Percentiles rank a stretch among this genome's conserved stretches.
Conservation (phyloP, 176 grass and related monocot genomes). For the Avena eriantha region DNA sequence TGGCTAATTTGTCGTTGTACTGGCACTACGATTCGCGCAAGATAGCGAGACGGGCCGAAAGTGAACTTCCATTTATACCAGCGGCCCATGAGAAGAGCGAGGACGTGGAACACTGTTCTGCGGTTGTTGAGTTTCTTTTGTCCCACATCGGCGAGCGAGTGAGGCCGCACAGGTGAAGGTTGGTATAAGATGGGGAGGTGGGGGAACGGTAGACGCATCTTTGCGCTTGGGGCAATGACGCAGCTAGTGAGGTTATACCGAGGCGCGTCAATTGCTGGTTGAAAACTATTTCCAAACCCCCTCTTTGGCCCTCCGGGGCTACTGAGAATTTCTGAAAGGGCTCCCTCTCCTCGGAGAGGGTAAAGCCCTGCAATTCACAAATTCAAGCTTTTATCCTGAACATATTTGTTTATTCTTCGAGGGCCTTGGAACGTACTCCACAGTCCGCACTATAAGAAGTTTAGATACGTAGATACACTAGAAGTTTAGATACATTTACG, state of each 20-base stretch:
- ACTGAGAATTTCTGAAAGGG: conserved; percentile 66
- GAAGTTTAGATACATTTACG: no score
- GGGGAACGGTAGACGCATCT: accelerated
- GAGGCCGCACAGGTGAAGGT: neutral
- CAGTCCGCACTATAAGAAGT: no score
- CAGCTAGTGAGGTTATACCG: conserved; percentile 74
- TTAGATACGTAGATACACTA: no score
- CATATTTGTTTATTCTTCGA: no score
- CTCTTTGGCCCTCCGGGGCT: conserved; percentile 54
- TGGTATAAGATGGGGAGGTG: neutral
- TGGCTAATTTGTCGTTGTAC: neutral
- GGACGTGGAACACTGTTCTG: no score
- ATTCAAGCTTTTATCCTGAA: neutral
- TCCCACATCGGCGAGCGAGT: neutral
- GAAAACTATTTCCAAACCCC: conserved; percentile 96
- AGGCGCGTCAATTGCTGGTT: conserved; percentile 97
- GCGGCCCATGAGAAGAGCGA: neutral
- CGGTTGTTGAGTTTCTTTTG: neutral
- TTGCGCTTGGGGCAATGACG: conserved; percentile 99
- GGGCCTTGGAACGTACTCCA: no score
- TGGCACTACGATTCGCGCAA: neutral
- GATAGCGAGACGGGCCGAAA: neutral
- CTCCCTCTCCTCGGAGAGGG: neutral
- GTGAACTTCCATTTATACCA: neutral
- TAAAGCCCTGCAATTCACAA: neutral